These are phyloP conservation scores for Trametes cubensis DNA, from an alignment of 768 basidiomycete genomes.

Conservation along the genomic window DNA sequence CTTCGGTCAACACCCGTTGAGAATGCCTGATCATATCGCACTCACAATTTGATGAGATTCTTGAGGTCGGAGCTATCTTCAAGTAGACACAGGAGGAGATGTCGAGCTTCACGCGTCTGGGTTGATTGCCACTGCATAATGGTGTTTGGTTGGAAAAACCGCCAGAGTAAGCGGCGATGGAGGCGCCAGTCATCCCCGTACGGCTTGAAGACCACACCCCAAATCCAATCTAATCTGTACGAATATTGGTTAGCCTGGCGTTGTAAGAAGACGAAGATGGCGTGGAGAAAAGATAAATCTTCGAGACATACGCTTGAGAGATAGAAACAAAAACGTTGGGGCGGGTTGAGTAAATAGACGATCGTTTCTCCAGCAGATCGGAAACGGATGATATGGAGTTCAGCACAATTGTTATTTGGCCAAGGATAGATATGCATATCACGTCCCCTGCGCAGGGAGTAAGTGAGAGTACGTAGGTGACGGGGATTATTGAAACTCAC, in stretches of 20 bases:
- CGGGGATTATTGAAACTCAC: too few relatives aligned
- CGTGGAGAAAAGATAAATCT: not conserved
- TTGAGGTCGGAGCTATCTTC: not conserved
- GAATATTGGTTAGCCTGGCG: not conserved
- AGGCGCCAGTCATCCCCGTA: slow-evolving; percentile 12
- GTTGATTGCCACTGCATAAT: not conserved
- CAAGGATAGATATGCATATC: slow-evolving; percentile 22
- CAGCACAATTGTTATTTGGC: slow-evolving; percentile 24
- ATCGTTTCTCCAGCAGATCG: slow-evolving; percentile 34
- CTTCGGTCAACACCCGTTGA: not conserved
- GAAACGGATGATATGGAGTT: slow-evolving; percentile 17
- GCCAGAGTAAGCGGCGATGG: slow-evolving; percentile 10
- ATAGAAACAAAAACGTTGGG: not conserved
- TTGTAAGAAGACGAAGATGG: not conserved
- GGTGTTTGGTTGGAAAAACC: not conserved
- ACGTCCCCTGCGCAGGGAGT: slow-evolving; percentile 18
- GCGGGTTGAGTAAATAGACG: slow-evolving; percentile 28
- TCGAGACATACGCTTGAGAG: not conserved
- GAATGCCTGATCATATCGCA: not conserved
- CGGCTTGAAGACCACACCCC: slow-evolving; percentile 4
- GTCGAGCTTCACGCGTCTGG: not conserved
- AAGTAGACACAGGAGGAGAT: not conserved
- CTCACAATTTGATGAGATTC: slow-evolving; percentile 1
- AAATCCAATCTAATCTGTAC: slow-evolving; percentile 2
- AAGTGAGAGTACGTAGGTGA: too few relatives aligned